Base-by-base conservation (phyloP, 2,329 filamentous ascomycete genomes). In the Aspergillus quadricinctus region DNA sequence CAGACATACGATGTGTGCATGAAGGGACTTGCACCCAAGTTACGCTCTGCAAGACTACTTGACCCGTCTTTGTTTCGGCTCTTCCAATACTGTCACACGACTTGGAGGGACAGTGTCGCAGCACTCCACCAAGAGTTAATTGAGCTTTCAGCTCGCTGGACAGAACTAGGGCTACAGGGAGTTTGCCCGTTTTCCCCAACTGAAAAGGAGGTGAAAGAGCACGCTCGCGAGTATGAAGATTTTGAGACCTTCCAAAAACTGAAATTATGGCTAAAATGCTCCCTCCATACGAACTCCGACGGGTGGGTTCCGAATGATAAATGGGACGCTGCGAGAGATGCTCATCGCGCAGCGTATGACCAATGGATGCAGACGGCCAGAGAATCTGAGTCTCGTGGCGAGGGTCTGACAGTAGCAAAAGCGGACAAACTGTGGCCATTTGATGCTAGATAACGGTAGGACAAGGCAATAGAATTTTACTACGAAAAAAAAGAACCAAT, bases 261-360 rank as follows among this genome's bases (percentile, higher is more conserved):
- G 1, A 72, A 70, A 50, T 25, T 53, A 29, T 72, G 66, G 65
- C 62, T 72, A 0, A 65, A 41, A 50, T 17, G 51, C 23, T 64
- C 56, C 1, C 55, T 73, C 9, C 8, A 65, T 53, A 72, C 66
- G 25, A 66, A 65, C 7, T 69, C 68, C 8, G 68, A 71, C 56
- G 70, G 69, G 0, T 73, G 69, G 69, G 54, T 72, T 40, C 61
- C 67, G 19, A 67, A 64, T 65, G 68, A 71, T 43, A 29, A n/a
- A n/a, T 72, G 63, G 68, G 59, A 66, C 4, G 61, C 55, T 56
- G 63, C 67, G 29, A 65, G 55, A 53, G 66, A 64, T 55, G 63
- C 64, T 4, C 57, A 74, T 59, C 61, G 53, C 11, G 59, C 57
- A 7, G 66, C 61, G 31, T 73, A 69, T 62, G 57, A 65, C n/a